phyloP scores from a whole-genome alignment of 1,139 yeast species.

The Sugiyamaella castrensis region DNA sequence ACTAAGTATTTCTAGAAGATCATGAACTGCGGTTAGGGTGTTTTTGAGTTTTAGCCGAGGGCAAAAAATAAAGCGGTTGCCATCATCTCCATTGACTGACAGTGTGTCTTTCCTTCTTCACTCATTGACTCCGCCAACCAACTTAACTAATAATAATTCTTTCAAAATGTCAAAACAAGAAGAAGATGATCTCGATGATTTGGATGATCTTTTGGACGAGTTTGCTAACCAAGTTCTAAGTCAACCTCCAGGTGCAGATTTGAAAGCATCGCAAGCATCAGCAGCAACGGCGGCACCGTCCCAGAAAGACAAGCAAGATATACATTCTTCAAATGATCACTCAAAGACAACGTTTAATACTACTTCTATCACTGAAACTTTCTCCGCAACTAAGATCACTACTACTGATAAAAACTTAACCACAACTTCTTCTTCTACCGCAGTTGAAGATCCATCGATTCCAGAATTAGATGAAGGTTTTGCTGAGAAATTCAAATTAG shows the following conservation, averaged over 20 bases:
- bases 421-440: background rate
- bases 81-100: no score
- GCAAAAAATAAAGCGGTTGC: no score
- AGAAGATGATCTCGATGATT: slow-evolving; percentile 42
- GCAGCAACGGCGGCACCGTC: slow-evolving; percentile 6
- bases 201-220: slow-evolving; percentile 43
- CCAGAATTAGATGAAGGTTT: slow-evolving; percentile 49
- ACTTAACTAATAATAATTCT: background rate
- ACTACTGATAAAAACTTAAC: background rate
- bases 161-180: slow-evolving; percentile 18
- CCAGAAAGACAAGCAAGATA: slow-evolving; percentile 19
- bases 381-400: background rate
- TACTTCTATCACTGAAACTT: background rate
- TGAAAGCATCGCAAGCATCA: background rate
- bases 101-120: no score
- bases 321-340: slow-evolving; percentile 20
- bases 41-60: no score
- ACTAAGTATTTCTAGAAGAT: no score
- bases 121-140: background rate
- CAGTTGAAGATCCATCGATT: slow-evolving; percentile 24
- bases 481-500: slow-evolving; percentile 38
- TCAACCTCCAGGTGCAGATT: slow-evolving; percentile 54
- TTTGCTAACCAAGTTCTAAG: slow-evolving; percentile 67
- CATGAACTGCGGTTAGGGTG: no score
- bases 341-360: background rate